Percentiles rank a stretch among this genome's conserved stretches.
Evolutionary conservation across 176 grass and related monocot species (phyloP).

Genomic region (Elymus sibiricus): DNA sequence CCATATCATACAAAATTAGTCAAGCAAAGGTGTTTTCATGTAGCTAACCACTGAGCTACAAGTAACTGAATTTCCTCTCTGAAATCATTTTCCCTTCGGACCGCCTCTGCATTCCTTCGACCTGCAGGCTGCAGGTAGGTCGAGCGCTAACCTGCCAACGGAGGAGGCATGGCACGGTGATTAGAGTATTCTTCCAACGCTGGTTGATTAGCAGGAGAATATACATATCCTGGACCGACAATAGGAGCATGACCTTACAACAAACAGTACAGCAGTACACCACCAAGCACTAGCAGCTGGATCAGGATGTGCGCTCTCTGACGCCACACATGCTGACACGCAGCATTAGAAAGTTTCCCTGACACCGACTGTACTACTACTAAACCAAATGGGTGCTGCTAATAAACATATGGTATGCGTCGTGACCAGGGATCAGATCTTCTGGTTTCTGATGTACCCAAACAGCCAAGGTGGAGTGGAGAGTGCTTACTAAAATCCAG

Average conservation of each 20-base stretch:
- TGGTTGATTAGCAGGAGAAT: constrained; percentile 14
- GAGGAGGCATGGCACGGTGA: constrained; percentile 11
- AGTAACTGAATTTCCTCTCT: neutral
- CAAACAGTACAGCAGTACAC: constrained; percentile 36
- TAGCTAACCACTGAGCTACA: neutral
- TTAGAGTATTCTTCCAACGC: constrained; percentile 25
- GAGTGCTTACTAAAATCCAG: neutral
- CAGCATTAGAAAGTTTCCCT: constrained; percentile 31
- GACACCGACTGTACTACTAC: neutral
- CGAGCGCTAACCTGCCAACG: constrained; percentile 21
- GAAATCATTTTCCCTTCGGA: neutral
- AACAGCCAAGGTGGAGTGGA: neutral
- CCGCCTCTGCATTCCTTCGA: neutral
- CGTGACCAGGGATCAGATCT: constrained; percentile 21
- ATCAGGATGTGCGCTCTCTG: constrained; percentile 21
- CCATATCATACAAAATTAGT: neutral
- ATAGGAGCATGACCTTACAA: constrained; percentile 38
- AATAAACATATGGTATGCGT: constrained; percentile 7
- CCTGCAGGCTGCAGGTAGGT: constrained; percentile 17
- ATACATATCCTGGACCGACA: constrained; percentile 27
- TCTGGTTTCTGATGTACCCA: constrained; percentile 8
- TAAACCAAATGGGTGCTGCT: neutral
- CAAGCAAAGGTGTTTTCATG: neutral
- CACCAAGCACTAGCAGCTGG: constrained; percentile 29
- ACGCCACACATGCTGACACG: constrained; percentile 35